Evolutionary conservation across 129 eudicot genomes (phyloP).

Genomic region (Helianthus annuus): DNA sequence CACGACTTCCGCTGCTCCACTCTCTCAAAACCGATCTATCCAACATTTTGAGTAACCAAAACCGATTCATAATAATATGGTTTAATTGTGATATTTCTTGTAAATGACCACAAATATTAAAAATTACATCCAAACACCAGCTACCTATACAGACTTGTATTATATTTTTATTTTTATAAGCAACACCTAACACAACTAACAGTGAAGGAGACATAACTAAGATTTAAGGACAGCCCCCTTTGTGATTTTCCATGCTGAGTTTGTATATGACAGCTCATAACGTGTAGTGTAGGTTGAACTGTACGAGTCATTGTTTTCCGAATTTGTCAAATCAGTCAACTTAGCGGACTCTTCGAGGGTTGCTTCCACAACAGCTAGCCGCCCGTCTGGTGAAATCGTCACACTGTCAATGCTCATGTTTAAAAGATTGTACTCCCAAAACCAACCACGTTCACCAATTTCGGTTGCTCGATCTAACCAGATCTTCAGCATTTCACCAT

Average conservation of each 20-base stretch:
- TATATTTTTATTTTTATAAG: neutral
- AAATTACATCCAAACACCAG: neutral
- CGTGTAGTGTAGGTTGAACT: conserved; percentile 75
- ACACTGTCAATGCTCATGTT: conserved; percentile 81
- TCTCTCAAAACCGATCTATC: no score
- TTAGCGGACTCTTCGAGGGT: conserved; percentile 85
- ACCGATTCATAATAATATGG: no score
- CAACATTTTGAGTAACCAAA: no score
- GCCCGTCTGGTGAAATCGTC: conserved; percentile 85
- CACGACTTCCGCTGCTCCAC: no score
- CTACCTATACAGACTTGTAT: conserved; percentile 28
- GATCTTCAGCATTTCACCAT: conserved; percentile 90
- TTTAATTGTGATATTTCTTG: no score
- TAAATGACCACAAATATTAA: neutral
- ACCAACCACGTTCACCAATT: conserved; percentile 80
- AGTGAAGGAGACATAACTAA: conserved; percentile 20
- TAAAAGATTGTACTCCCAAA: conserved; percentile 67
- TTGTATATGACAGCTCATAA: conserved; percentile 68
- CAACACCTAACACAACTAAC: conserved; percentile 14
- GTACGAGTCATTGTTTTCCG: conserved; percentile 82
- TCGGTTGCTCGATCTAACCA: conserved; percentile 84
- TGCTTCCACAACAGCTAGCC: conserved; percentile 87
- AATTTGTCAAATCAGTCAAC: conserved; percentile 66
- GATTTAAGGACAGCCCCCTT: conserved; percentile 97
- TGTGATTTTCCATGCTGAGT: conserved; percentile 81